Conservation (phyloP, 352 stramenopile species). For the Phytophthora cryptogea region DNA sequence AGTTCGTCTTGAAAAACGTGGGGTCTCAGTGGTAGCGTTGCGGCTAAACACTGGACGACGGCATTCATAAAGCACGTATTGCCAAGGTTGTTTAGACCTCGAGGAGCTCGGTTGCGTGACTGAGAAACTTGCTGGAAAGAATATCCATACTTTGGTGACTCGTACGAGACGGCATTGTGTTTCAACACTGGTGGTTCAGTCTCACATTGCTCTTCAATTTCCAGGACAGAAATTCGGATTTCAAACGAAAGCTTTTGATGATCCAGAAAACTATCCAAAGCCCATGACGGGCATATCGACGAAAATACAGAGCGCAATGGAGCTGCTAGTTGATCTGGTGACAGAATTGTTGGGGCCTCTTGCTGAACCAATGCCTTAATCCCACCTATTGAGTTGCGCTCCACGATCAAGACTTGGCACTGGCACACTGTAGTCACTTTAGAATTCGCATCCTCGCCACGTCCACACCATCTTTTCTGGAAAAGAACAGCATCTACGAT, state of each 20-base stretch:
- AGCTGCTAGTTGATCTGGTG: slow-evolving; percentile 16
- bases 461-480: slow-evolving; percentile 75
- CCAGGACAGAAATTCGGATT: slow-evolving; percentile 16
- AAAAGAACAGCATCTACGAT: slow-evolving; percentile 46
- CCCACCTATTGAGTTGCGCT: slow-evolving; percentile 11
- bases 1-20: slow-evolving; percentile 89
- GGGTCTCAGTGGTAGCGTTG: slow-evolving; percentile 88
- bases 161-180: neutral
- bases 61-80: slow-evolving; percentile 89
- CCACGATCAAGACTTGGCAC: slow-evolving; percentile 9
- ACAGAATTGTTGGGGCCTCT: slow-evolving; percentile 1
- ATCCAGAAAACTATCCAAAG: neutral
- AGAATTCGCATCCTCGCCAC: neutral
- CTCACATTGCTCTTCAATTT: neutral
- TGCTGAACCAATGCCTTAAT: slow-evolving; percentile 6
- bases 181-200: neutral
- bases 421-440: slow-evolving; percentile 3
- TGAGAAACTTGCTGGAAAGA: neutral
- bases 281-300: slow-evolving; percentile 1
- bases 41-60: slow-evolving; percentile 89
- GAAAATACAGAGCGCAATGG: neutral
- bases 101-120: neutral
- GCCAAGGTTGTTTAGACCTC: slow-evolving; percentile 63
- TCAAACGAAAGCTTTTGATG: slow-evolving; percentile 14
- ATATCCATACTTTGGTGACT: neutral